Base-by-base conservation (phyloP, 176 grass and related monocot genomes). In the Aegilops umbellulata region DNA sequence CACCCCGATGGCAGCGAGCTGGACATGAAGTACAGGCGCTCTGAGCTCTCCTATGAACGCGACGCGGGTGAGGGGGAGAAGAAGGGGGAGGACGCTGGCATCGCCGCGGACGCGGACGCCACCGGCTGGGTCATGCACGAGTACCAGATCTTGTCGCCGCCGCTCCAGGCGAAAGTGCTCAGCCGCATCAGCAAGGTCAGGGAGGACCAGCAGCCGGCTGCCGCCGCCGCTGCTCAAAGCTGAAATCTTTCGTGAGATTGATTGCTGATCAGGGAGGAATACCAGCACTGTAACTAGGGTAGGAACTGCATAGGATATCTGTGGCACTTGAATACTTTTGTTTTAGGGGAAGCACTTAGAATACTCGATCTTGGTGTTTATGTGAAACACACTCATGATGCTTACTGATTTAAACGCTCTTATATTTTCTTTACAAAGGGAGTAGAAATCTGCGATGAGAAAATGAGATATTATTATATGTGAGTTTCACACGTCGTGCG, bases 41-140 rank as follows among this genome's bases (percentile, higher is more conserved):
- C 23, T 10, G 4, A 39, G 22, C 44, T 85, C 8, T 15, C 74
- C 9, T 85, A 30, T 26, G 38, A 74, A n/a, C 13, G 17, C 5
- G 14, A 1, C 10, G 65, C 0, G 1, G 3, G 4, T 0, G 1
- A 4, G 2, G 8, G 51, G 51, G 51, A 55, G 51, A 3, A 55
- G 1, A 0, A 4, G 0, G 5, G 53, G 19, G 7, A 58, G 53
- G 19, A 9, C 53, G 49, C 49, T 7, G 16, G 49, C 49, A n/a
- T n/a, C n/a, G n/a, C n/a, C n/a, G 19, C 53, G 0, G 14, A 0
- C 22, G 65, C 0, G 1, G 10, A 25, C 11, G 1, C 31, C 17
- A 44, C 11, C 49, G 46, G 64, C 24, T 79, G 75, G 64, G 75
- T 86, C 3, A 86, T 86, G 84, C 49, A 60, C 3, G 76, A 79